Evolutionary conservation across 345 rosid species (phyloP).

Genomic region (Eucalyptus coolabah): DNA sequence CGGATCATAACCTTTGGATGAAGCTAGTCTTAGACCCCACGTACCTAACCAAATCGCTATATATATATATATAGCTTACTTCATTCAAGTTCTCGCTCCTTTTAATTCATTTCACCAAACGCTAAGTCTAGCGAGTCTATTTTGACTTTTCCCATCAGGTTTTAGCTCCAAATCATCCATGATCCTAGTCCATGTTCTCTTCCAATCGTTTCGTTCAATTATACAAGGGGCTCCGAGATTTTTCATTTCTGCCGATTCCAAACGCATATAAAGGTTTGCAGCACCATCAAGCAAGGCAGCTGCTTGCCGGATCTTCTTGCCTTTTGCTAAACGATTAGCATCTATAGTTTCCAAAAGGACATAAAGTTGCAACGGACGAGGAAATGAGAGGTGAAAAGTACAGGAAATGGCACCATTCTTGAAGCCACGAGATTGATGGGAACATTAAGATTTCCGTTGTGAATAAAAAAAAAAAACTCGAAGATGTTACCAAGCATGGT

Average conservation of each 20-base stretch:
- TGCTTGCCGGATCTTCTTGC: not conserved
- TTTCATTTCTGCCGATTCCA: not conserved
- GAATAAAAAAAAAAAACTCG: not conserved
- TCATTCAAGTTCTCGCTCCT: not conserved
- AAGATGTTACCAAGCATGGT: not conserved
- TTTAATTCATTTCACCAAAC: not conserved
- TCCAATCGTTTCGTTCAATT: not conserved
- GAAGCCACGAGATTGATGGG: not conserved
- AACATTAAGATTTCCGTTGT: not conserved
- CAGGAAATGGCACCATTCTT: not conserved
- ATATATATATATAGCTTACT: not conserved
- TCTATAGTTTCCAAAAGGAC: not conserved
- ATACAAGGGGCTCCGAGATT: not conserved
- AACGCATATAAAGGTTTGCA: not conserved
- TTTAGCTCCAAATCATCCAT: not conserved
- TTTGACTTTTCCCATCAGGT: not conserved
- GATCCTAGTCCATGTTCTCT: not conserved
- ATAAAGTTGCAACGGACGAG: not conserved
- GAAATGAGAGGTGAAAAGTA: not conserved
- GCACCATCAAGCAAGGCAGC: not conserved
- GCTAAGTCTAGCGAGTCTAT: not conserved
- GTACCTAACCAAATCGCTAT: not conserved
- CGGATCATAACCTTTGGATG: not conserved
- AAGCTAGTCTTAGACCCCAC: not conserved
- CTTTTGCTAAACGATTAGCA: not conserved